A percentile compares a stretch with the other conserved stretches of the same genome.
These are phyloP conservation scores for Pythium folliculosum DNA, from an alignment of 352 stramenopile genomes.

Conservation along the genomic window DNA sequence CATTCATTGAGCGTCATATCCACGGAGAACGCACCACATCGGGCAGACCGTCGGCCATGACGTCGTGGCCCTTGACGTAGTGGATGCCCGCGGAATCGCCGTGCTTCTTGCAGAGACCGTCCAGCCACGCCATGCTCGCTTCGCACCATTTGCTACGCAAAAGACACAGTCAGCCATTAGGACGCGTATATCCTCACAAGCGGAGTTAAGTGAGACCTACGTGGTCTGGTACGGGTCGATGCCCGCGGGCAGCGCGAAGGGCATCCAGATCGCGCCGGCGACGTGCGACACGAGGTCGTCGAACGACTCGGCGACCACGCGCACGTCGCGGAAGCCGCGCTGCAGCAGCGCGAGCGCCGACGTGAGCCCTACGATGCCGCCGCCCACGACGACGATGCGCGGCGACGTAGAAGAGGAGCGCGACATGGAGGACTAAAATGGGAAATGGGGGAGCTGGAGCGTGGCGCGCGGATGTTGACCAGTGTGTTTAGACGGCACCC, in stretches of 20 bases:
- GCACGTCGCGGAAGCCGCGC: conserved; percentile 45
- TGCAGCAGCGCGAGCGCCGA: conserved; percentile 65
- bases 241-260: conserved; percentile 53
- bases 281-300: conserved; percentile 68
- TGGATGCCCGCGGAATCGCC: conserved; percentile 54
- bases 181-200: background rate
- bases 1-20: background rate
- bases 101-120: conserved; percentile 38
- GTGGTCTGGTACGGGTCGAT: conserved; percentile 37
- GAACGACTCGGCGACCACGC: conserved; percentile 50
- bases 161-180: background rate
- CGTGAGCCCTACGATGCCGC: conserved; percentile 69
- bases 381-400: conserved; percentile 56
- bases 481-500: no score
- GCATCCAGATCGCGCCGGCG: conserved; percentile 74
- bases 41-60: conserved; percentile 38
- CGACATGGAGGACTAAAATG: background rate
- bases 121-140: conserved; percentile 60
- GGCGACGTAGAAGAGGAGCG: background rate
- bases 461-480: no score
- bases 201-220: conserved; percentile 23
- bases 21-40: conserved; percentile 30
- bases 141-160: conserved; percentile 60
- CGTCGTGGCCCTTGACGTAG: conserved; percentile 48
- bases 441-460: background rate